A percentile compares a stretch with the other conserved stretches of the same genome.
Conservation (phyloP, 305 asterid genomes). For the Fraxinus albicans region DNA sequence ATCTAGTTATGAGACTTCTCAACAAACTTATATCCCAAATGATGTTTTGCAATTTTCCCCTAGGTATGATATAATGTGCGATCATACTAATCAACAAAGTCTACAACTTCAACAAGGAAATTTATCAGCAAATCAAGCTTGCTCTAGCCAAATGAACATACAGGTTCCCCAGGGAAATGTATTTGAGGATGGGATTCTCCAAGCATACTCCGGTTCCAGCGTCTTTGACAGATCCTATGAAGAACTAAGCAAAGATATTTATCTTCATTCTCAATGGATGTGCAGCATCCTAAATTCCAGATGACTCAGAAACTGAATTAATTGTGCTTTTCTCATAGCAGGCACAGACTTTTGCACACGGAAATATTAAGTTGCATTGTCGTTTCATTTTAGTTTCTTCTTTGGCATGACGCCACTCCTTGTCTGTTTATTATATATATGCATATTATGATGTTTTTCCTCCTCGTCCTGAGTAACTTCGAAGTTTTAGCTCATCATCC, state of each 20-base stretch:
- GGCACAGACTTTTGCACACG: background rate
- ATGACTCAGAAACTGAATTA: background rate
- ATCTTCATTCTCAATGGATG: slow-evolving; percentile 30
- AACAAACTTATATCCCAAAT: background rate
- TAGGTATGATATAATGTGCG: background rate
- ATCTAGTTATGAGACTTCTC: background rate
- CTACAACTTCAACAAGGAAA: slow-evolving; percentile 15
- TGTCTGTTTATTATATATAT: background rate
- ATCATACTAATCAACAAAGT: slow-evolving; percentile 16
- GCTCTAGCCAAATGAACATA: slow-evolving; percentile 18
- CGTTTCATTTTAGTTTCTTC: background rate
- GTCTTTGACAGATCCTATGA: slow-evolving; percentile 26
- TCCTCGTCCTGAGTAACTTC: background rate
- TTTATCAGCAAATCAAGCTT: slow-evolving; percentile 17
- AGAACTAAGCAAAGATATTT: slow-evolving; percentile 37
- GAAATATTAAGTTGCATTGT: background rate
- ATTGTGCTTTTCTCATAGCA: background rate
- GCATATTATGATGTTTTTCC: background rate
- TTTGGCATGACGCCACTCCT: background rate
- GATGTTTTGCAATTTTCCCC: slow-evolving; percentile 10
- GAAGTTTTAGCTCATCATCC: background rate
- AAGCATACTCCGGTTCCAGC: slow-evolving; percentile 22
- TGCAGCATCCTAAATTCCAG: slow-evolving; percentile 23
- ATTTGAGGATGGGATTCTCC: slow-evolving; percentile 25
- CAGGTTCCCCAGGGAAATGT: slow-evolving; percentile 21